Conservation (phyloP, 495 filamentous ascomycete species). For the Echria macrotheca region DNA sequence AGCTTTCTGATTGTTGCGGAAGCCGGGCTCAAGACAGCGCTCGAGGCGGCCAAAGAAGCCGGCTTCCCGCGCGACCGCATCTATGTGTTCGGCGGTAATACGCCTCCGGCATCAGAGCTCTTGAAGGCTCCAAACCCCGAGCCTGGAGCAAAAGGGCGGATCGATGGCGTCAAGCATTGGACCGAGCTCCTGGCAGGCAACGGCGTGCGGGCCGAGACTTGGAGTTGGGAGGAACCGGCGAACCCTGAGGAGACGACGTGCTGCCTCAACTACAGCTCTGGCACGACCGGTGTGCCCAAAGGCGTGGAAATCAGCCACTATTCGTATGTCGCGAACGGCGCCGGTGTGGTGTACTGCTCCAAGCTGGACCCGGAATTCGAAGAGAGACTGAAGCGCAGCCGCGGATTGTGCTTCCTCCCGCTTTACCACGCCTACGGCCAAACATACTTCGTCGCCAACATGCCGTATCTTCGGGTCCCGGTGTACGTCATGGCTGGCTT, state of each 20-base stretch:
- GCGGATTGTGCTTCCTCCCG: slow-evolving; percentile 55
- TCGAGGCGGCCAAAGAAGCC: slow-evolving; percentile 59
- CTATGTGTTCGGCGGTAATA: slow-evolving; percentile 40
- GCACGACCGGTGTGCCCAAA: slow-evolving; percentile 80
- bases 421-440: slow-evolving; percentile 68
- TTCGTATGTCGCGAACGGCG: slow-evolving; percentile 65
- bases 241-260: slow-evolving; percentile 33
- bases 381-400: slow-evolving; percentile 24
- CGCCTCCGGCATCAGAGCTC: slow-evolving; percentile 28
- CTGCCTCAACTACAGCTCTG: slow-evolving; percentile 66
- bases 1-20: slow-evolving; percentile 57
- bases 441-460: slow-evolving; percentile 38
- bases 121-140: slow-evolving; percentile 36
- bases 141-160: slow-evolving; percentile 30
- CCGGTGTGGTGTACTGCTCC: slow-evolving; percentile 45
- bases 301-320: slow-evolving; percentile 74
- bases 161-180: slow-evolving; percentile 37
- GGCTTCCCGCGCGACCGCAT: slow-evolving; percentile 53
- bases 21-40: slow-evolving; percentile 53
- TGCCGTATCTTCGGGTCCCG: slow-evolving; percentile 33
- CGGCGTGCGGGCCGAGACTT: slow-evolving; percentile 36
- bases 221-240: slow-evolving; percentile 36
- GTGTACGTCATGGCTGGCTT: slow-evolving; percentile 72
- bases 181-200: slow-evolving; percentile 36
- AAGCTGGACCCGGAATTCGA: slow-evolving; percentile 40